Percentiles rank a stretch among this genome's conserved stretches.
phyloP scores from a whole-genome alignment of 768 basidiomycete species.

The Suillus cothurnatus region DNA sequence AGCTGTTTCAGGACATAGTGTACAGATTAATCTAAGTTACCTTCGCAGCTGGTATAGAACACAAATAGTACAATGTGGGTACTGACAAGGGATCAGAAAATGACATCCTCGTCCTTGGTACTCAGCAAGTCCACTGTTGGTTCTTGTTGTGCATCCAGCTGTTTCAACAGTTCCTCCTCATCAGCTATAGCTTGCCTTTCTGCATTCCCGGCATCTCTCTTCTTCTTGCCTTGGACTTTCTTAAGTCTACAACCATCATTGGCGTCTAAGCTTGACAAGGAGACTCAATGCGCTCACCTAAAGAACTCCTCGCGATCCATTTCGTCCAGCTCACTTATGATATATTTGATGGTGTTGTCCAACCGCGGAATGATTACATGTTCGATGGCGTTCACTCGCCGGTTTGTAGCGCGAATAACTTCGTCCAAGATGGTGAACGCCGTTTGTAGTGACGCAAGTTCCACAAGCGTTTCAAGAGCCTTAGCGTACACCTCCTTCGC shows the following conservation, averaged over 20 bases:
- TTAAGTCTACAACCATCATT: slow-evolving; percentile 63
- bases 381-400: slow-evolving; percentile 98
- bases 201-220: slow-evolving; percentile 18
- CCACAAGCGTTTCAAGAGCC: slow-evolving; percentile 95
- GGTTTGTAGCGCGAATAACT: slow-evolving; percentile 98
- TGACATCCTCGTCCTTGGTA: slow-evolving; percentile 90
- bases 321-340: slow-evolving; percentile 95
- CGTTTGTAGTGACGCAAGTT: slow-evolving; percentile 94
- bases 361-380: slow-evolving; percentile 94
- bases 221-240: slow-evolving; percentile 88
- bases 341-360: slow-evolving; percentile 98
- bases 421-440: slow-evolving; percentile 99
- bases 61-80: slow-evolving; percentile 10
- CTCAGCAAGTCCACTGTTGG: slow-evolving; percentile 67
- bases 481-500: slow-evolving; percentile 98
- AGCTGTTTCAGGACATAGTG: background rate
- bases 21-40: slow-evolving; percentile 3
- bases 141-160: slow-evolving; percentile 25
- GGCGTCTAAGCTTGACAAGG: background rate
- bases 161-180: slow-evolving; percentile 27
- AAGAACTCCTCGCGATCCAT: slow-evolving; percentile 98
- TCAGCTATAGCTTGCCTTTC: slow-evolving; percentile 26
- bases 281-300: slow-evolving; percentile 51
- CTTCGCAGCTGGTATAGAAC: slow-evolving; percentile 2
- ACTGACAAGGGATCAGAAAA: slow-evolving; percentile 60